A percentile compares a stretch with the other conserved stretches of the same genome.
Evolutionary conservation across 768 basidiomycete genomes (phyloP).

Genomic region (Scleroderma citrinum): DNA sequence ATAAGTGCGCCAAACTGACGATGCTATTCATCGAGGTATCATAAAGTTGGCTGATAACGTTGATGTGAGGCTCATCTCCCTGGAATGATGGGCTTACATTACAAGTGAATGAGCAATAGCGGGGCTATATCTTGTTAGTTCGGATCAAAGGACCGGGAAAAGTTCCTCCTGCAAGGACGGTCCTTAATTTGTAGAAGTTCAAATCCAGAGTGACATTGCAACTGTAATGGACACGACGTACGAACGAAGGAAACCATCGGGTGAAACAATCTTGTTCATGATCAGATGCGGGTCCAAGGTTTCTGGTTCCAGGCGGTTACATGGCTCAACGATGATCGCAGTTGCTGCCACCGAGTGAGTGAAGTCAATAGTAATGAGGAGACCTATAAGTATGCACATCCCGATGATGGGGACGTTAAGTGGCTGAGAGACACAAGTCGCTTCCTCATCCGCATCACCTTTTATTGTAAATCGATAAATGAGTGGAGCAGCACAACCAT

Average conservation of each 20-base stretch:
- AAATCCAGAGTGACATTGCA: background rate
- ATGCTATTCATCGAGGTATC: slow-evolving; percentile 22
- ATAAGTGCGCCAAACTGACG: slow-evolving; percentile 8
- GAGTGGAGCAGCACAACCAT: too few relatives aligned
- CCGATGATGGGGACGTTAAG: background rate
- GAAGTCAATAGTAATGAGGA: background rate
- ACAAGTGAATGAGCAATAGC: too few relatives aligned
- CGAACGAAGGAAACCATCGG: slow-evolving; percentile 30
- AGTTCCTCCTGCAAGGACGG: slow-evolving; percentile 29
- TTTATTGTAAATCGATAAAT: too few relatives aligned
- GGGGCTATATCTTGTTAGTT: slow-evolving; percentile 20
- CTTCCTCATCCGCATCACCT: too few relatives aligned
- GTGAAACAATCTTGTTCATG: slow-evolving; percentile 31
- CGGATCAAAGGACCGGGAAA: slow-evolving; percentile 37
- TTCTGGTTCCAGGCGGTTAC: background rate
- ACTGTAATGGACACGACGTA: background rate
- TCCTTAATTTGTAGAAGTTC: background rate
- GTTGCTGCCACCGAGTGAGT: background rate
- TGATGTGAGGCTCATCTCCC: slow-evolving; percentile 14
- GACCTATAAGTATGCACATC: background rate
- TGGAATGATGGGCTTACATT: background rate
- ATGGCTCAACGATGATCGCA: background rate
- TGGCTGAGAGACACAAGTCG: too few relatives aligned
- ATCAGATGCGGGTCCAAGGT: slow-evolving; percentile 14
- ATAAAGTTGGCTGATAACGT: slow-evolving; percentile 19